Conservation (phyloP, 805 yeast species). For the Candida ortonii region DNA sequence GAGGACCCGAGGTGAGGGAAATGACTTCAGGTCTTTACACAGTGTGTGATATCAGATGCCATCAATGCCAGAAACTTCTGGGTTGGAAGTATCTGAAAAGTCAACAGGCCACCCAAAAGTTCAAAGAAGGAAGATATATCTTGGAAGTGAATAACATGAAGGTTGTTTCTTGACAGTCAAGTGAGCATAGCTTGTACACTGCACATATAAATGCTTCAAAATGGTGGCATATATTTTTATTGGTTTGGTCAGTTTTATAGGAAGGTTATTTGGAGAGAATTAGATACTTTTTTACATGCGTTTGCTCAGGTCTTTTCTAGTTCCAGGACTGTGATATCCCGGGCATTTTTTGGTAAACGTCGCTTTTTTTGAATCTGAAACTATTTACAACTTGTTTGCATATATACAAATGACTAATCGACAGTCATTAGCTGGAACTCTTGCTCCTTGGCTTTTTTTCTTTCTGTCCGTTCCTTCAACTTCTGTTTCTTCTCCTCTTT, state of each 20-base stretch:
- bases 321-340: neutral
- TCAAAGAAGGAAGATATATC: constrained; percentile 61
- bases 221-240: too few species aligned
- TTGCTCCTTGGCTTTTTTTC: constrained; percentile 13
- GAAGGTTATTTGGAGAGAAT: too few species aligned
- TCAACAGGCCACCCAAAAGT: constrained; percentile 42
- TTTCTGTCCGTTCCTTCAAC: constrained; percentile 20
- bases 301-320: too few species aligned
- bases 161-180: constrained; percentile 7
- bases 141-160: constrained; percentile 39
- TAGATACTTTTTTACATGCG: too few species aligned
- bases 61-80: constrained; percentile 48
- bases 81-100: constrained; percentile 67
- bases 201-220: too few species aligned
- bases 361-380: neutral
- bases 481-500: constrained; percentile 37
- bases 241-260: too few species aligned
- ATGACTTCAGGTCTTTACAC: constrained; percentile 62
- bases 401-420: too few species aligned
- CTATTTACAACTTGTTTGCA: too few species aligned
- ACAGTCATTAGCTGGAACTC: constrained; percentile 12
- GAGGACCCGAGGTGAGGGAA: constrained; percentile 23
- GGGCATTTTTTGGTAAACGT: neutral
- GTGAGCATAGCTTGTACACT: constrained; percentile 1
- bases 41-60: constrained; percentile 57